Evolutionary conservation across 2,329 filamentous ascomycete genomes (phyloP).

Genomic region (Cytospora paraplurivora): DNA sequence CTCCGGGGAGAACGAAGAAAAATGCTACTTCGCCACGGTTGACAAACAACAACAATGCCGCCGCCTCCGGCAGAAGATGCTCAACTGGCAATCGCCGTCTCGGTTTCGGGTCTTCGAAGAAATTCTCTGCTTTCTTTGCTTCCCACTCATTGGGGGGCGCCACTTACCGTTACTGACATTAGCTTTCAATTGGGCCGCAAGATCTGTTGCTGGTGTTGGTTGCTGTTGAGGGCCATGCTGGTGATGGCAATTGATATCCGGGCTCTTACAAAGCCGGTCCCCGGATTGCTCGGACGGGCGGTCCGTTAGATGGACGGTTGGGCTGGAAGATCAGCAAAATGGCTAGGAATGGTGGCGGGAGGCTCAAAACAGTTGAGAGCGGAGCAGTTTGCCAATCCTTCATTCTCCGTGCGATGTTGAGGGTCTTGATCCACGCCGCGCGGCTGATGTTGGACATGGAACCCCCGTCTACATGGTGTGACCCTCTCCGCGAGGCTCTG

Average conservation of each 20-base stretch:
- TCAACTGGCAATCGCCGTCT: neutral
- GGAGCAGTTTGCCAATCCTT: neutral
- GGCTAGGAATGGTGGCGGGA: neutral
- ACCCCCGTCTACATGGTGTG: neutral
- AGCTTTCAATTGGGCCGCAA: neutral
- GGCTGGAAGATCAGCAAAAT: conserved; percentile 26
- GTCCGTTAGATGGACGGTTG: conserved; percentile 11
- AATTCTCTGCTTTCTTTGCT: neutral
- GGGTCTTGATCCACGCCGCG: neutral
- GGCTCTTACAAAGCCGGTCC: neutral
- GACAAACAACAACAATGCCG: neutral
- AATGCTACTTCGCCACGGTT: neutral
- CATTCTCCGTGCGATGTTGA: neutral
- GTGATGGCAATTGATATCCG: neutral
- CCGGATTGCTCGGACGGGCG: neutral
- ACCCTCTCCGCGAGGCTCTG: neutral
- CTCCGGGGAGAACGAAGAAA: too few species aligned
- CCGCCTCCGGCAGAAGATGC: neutral
- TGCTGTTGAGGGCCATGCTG: neutral
- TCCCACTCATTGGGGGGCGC: neutral
- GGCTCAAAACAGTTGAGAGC: conserved; percentile 11
- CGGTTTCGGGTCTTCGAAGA: neutral
- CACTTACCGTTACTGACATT: neutral
- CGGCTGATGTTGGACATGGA: neutral
- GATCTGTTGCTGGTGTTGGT: neutral